phyloP scores from a whole-genome alignment of 345 rosid genomes.

The Rhizophora mangle region DNA sequence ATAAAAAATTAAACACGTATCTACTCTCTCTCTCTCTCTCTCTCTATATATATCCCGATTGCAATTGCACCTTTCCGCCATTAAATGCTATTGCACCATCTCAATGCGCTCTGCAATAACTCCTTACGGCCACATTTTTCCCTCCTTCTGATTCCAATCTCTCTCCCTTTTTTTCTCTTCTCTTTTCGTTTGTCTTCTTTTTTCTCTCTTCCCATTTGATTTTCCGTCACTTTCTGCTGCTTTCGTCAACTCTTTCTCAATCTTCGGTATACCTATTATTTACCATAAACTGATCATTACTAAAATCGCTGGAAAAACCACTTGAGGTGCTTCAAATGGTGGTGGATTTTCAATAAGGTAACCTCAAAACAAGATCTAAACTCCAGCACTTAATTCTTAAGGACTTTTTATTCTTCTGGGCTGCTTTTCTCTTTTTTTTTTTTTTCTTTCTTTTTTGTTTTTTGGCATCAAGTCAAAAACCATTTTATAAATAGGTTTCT shows the following conservation, averaged over 20 bases:
- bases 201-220: not conserved
- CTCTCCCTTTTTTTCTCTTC: constrained; percentile 2
- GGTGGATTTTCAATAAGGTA: constrained; percentile 10
- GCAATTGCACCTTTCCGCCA: constrained; percentile 46
- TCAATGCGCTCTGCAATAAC: constrained; percentile 68
- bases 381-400: not conserved
- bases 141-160: constrained; percentile 18
- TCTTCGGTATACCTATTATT: constrained; percentile 6
- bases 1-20: constrained; percentile 13
- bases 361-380: constrained; percentile 23
- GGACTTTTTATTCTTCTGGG: not conserved
- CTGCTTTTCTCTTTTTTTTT: not conserved
- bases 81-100: constrained; percentile 79
- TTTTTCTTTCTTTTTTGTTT: not conserved
- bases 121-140: constrained; percentile 39
- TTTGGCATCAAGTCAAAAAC: constrained; percentile 9
- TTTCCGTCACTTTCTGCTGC: not conserved
- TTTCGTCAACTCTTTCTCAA: constrained; percentile 12
- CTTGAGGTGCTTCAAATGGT: not conserved
- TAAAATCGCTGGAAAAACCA: constrained; percentile 12
- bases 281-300: constrained; percentile 16
- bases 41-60: constrained; percentile 18
- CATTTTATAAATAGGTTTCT: not conserved
- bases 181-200: not conserved
- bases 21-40: constrained; percentile 20